Percentiles rank a stretch among this genome's conserved stretches.
phyloP scores from a whole-genome alignment of 2,329 filamentous ascomycete species.

The Zymoseptoria ardabiliae region DNA sequence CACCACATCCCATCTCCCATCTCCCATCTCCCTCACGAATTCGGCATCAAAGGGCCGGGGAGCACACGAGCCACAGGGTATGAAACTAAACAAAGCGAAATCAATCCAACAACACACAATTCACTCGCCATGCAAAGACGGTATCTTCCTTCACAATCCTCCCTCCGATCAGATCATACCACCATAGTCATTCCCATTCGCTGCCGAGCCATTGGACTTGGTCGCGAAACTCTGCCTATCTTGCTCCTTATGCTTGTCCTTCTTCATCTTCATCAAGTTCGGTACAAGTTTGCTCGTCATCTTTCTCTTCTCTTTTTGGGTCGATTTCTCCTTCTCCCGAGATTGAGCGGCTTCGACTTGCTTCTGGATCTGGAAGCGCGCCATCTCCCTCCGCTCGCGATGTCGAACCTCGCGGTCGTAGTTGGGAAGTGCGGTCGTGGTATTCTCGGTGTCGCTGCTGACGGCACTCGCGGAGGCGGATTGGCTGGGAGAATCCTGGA shows the following conservation, averaged over 20 bases:
- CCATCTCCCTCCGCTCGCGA: slow-evolving; percentile 26
- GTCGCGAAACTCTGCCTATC: neutral
- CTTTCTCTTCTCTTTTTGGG: slow-evolving; percentile 29
- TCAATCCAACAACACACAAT: neutral
- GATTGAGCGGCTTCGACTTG: slow-evolving; percentile 26
- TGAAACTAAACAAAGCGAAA: neutral
- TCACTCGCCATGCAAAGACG: neutral
- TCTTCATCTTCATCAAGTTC: slow-evolving; percentile 29
- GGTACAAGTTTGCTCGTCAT: slow-evolving; percentile 33
- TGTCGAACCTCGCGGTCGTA: slow-evolving; percentile 29
- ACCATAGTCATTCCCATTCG: neutral
- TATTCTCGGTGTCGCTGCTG: slow-evolving; percentile 29
- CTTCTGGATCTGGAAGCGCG: slow-evolving; percentile 27
- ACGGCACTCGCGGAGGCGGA: slow-evolving; percentile 24
- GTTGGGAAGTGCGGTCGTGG: slow-evolving; percentile 28
- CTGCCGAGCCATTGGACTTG: neutral
- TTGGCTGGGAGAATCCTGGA: slow-evolving; percentile 10
- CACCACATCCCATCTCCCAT: neutral
- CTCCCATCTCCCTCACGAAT: neutral
- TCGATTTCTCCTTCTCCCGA: slow-evolving; percentile 29
- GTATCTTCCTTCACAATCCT: neutral
- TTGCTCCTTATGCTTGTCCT: slow-evolving; percentile 29
- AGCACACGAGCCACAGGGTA: neutral
- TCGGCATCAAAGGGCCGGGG: neutral
- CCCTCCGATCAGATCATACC: neutral